Evolutionary conservation across 306 rosid genomes (phyloP).

Genomic region (Quercus gilva): DNA sequence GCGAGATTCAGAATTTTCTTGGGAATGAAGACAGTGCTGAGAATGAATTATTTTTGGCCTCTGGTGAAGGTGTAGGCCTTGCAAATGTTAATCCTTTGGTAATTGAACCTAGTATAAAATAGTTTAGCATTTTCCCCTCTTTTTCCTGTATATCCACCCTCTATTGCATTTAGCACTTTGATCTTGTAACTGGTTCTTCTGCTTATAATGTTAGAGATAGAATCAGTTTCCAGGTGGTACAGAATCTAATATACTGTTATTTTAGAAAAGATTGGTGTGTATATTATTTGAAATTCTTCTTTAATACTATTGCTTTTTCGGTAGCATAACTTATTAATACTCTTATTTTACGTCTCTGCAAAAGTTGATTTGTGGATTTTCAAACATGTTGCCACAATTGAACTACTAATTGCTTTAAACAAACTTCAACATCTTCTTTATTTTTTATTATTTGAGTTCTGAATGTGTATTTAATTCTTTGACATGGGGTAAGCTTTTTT

Average conservation of each 20-base stretch:
- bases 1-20: slow-evolving; percentile 59
- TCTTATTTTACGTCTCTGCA: background rate
- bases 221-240: background rate
- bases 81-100: slow-evolving; percentile 76
- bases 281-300: background rate
- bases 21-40: slow-evolving; percentile 29
- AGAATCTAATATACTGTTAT: background rate
- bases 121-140: background rate
- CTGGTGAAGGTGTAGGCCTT: slow-evolving; percentile 78
- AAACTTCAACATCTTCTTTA: too few species aligned
- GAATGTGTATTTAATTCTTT: background rate
- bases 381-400: background rate
- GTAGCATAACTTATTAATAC: background rate
- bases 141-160: background rate
- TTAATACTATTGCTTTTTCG: background rate
- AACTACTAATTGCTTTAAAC: background rate
- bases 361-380: background rate
- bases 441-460: background rate
- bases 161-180: background rate
- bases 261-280: background rate
- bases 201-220: background rate
- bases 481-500: background rate
- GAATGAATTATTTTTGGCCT: slow-evolving; percentile 78
- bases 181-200: background rate
- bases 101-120: slow-evolving; percentile 21